Evolutionary conservation across 768 basidiomycete genomes (phyloP), one percentile per base, ranked within the genome.

Genomic region (Crassisporium funariophilum): DNA sequence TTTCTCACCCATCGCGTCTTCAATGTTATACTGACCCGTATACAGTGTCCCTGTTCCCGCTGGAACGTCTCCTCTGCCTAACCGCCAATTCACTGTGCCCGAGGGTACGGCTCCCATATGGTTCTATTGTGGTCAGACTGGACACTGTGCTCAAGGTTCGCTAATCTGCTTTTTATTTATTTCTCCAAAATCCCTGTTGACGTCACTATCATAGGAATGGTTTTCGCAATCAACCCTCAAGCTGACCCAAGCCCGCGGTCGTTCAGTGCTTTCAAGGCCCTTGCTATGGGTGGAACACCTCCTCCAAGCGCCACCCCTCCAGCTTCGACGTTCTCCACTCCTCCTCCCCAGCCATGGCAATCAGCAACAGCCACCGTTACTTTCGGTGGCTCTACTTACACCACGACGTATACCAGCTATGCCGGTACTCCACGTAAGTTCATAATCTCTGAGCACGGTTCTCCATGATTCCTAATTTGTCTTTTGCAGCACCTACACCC

Each of bases 141-240:
- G 65, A 31, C 82, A 86, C 63, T 84, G 83, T 46, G 70, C 72
- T 33, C 59, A 69, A 44, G 69, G 29, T 31, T 11, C n/a, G 2
- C 5, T 31, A 3, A 11, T 31, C 5, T 29, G 8, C 27, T 13
- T 13, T 29, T n/a, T n/a, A 11, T 31, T 10, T 5, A 31, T 31
- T 31, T n/a, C n/a, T n/a, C n/a, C n/a, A n/a, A n/a, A 31, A 31
- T 31, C 29, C 11, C 29, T 31, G 11, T 31, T 31, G 68, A 64
- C 16, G 7, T 43, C 34, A 11, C 13, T n/a, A 16, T 15, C 21
- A 13, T 10, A 62, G 81, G 83, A 50, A 85, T 85, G 84, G 83
- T 85, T 19, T 82, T 82, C 59, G 82, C 82, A 3, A 70, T 84
- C 61, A 86, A 86, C 62, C 73, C 83, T 1, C 77, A 76, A 2